A percentile compares a stretch with the other conserved stretches of the same genome.
These are phyloP conservation scores for Pseudogymnoascus pannorum DNA, from an alignment of 2,329 filamentous ascomycete genomes.

Conservation along the genomic window DNA sequence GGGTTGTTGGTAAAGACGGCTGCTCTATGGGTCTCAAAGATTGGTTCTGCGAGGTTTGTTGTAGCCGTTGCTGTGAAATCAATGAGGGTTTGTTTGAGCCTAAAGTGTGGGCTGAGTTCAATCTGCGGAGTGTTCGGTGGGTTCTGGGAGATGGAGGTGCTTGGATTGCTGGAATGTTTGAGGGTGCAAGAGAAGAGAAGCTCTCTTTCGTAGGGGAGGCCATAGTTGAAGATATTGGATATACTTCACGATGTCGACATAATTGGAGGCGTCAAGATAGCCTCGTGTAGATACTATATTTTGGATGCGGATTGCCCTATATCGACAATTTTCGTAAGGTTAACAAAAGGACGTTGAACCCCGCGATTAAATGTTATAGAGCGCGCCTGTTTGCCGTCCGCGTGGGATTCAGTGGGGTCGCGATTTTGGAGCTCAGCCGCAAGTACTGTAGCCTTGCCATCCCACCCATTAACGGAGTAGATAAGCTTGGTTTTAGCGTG, in stretches of 20 bases:
- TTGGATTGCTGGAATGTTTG: slow-evolving; percentile 40
- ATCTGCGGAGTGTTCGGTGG: slow-evolving; percentile 61
- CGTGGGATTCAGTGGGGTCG: slow-evolving; percentile 1
- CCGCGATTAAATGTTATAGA: background rate
- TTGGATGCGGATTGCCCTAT: background rate
- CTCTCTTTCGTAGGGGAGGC: slow-evolving; percentile 25
- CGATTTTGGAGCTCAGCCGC: background rate
- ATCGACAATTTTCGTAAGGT: background rate
- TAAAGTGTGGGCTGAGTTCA: slow-evolving; percentile 68
- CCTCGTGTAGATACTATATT: background rate
- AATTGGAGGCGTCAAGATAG: background rate
- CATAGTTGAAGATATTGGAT: background rate
- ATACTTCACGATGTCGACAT: slow-evolving; percentile 3
- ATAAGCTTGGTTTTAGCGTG: background rate
- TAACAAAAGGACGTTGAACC: background rate
- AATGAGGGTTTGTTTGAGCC: slow-evolving; percentile 48
- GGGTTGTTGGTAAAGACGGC: slow-evolving; percentile 23
- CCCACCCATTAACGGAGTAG: background rate
- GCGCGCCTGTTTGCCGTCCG: background rate
- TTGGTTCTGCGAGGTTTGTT: slow-evolving; percentile 30
- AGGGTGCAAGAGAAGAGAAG: slow-evolving; percentile 23
- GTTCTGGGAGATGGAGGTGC: slow-evolving; percentile 55
- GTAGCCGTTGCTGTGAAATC: slow-evolving; percentile 55
- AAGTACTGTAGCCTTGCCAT: background rate
- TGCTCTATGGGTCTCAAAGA: slow-evolving; percentile 16